phyloP scores from a whole-genome alignment of 257 asterid genomes.

The Ophiorrhiza pumila region DNA sequence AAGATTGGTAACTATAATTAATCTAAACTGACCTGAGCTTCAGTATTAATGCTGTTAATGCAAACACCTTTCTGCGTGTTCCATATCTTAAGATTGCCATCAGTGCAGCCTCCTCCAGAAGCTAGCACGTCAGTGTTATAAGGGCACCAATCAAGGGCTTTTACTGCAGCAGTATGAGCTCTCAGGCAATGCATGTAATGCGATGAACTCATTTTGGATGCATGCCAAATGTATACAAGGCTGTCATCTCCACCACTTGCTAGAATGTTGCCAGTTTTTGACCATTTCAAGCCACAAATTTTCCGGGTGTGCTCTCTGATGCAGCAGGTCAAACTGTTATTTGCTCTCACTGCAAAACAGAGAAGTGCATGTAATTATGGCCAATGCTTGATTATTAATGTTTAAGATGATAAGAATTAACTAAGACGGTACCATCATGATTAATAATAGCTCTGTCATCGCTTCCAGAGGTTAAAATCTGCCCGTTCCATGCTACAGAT shows the following conservation, averaged over 20 bases:
- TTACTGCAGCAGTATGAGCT: slow-evolving; percentile 65
- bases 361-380: too few species aligned
- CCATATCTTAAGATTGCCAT: slow-evolving; percentile 69
- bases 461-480: slow-evolving; percentile 65
- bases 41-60: slow-evolving; percentile 45
- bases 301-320: slow-evolving; percentile 43
- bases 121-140: slow-evolving; percentile 53
- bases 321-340: slow-evolving; percentile 35
- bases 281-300: slow-evolving; percentile 79
- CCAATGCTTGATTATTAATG: too few species aligned
- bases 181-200: slow-evolving; percentile 35
- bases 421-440: slow-evolving; percentile 58
- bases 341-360: slow-evolving; percentile 70
- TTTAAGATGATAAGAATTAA: not conserved
- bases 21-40: slow-evolving; percentile 50
- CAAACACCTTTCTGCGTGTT: slow-evolving; percentile 55
- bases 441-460: slow-evolving; percentile 48
- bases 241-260: slow-evolving; percentile 81
- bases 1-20: not conserved
- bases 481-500: slow-evolving; percentile 60
- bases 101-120: slow-evolving; percentile 70
- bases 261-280: slow-evolving; percentile 42
- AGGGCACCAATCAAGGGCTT: slow-evolving; percentile 92
- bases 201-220: slow-evolving; percentile 49
- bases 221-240: slow-evolving; percentile 58